phyloP scores from a whole-genome alignment of 306 rosid genomes.

The Glycine soja region DNA sequence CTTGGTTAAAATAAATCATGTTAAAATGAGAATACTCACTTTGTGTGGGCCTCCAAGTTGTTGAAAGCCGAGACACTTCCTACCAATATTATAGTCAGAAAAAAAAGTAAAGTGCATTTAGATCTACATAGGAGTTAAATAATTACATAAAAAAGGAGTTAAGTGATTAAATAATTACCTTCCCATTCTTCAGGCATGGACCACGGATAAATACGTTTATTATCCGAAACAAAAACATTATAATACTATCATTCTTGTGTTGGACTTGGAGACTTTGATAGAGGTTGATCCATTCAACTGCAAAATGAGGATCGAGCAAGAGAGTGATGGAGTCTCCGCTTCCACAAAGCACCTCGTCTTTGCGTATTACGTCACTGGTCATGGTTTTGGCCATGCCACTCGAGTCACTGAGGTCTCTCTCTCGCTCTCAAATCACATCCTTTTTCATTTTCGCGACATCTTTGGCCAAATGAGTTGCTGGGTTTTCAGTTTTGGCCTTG shows the following conservation, averaged over 20 bases:
- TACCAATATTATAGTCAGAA: no score
- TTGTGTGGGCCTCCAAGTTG: no score
- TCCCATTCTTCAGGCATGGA: no score
- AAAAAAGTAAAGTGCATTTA: no score
- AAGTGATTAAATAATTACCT: no score
- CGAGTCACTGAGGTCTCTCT: conserved; percentile 82
- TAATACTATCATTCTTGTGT: background rate
- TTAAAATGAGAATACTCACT: no score
- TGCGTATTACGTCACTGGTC: conserved; percentile 93
- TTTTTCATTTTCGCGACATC: background rate
- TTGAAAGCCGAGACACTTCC: no score
- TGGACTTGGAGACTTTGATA: background rate
- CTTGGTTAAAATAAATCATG: no score
- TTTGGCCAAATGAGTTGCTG: conserved; percentile 35
- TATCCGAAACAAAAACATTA: no score
- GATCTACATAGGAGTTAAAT: no score
- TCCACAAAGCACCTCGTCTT: conserved; percentile 82
- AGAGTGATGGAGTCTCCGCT: conserved; percentile 75
- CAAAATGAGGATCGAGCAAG: conserved; percentile 74
- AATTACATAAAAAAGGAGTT: no score
- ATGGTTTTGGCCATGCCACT: conserved; percentile 98
- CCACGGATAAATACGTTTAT: no score
- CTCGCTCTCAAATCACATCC: background rate
- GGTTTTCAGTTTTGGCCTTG: background rate
- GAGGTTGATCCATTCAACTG: background rate